Evolutionary conservation across 768 basidiomycete species (phyloP).

Genomic region (Botryobasidium botryosum): DNA sequence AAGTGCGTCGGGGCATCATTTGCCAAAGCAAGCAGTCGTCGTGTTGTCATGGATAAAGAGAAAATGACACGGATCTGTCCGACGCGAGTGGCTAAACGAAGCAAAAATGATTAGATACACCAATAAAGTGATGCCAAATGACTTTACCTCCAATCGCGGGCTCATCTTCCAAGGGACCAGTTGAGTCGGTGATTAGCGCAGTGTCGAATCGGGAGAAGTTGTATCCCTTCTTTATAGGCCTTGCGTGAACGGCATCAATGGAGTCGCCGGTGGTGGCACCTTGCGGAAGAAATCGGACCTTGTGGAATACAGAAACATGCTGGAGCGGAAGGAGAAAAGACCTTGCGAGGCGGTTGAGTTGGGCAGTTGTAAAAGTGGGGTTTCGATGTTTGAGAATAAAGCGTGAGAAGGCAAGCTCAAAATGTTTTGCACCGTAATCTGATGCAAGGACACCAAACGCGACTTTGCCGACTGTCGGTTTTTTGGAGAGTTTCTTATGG

Average conservation of each 20-base stretch:
- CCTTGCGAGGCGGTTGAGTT: background rate
- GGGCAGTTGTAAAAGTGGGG: background rate
- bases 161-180: background rate
- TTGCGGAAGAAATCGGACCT: background rate
- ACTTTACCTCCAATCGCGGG: background rate
- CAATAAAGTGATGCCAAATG: background rate
- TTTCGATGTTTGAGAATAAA: background rate
- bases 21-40: background rate
- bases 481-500: background rate
- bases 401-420: background rate
- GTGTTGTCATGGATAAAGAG: background rate
- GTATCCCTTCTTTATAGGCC: background rate
- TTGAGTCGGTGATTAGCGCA: conserved; percentile 1
- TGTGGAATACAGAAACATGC: background rate
- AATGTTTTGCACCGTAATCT: background rate
- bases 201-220: background rate
- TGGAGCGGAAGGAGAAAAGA: background rate
- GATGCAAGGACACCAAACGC: background rate
- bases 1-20: no score
- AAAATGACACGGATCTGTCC: conserved; percentile 1
- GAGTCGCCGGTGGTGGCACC: background rate
- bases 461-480: background rate
- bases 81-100: background rate
- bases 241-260: background rate
- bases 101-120: background rate